phyloP scores from a whole-genome alignment of 495 filamentous ascomycete species.

The Rostrohypoxylon terebratum region DNA sequence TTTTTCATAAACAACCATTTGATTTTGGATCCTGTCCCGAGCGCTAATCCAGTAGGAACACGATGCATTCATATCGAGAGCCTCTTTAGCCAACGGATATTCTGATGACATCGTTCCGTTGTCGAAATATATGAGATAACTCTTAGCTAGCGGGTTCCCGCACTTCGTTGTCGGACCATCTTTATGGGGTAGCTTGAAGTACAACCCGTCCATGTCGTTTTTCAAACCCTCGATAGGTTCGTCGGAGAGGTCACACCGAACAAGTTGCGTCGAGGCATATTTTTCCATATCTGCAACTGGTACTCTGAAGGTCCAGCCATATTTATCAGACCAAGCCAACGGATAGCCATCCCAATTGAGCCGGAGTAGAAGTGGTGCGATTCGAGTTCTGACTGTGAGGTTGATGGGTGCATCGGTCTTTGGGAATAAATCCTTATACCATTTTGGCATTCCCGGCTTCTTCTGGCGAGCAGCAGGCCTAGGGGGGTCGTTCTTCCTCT shows the following conservation, averaged over 20 bases:
- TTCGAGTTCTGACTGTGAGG: constrained; percentile 86
- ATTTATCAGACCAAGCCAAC: constrained; percentile 89
- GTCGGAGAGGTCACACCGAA: constrained; percentile 78
- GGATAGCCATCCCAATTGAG: constrained; percentile 91
- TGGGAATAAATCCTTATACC: constrained; percentile 92
- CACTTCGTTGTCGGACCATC: constrained; percentile 90
- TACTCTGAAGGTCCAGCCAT: constrained; percentile 92
- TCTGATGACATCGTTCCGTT: constrained; percentile 87
- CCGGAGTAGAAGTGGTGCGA: constrained; percentile 86
- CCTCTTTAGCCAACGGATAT: constrained; percentile 89
- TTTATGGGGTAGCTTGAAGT: constrained; percentile 96
- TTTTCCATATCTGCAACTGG: constrained; percentile 69
- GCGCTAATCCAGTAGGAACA: constrained; percentile 99
- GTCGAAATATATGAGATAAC: constrained; percentile 91
- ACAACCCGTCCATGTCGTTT: constrained; percentile 73
- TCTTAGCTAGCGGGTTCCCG: constrained; percentile 86
- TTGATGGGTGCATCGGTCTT: constrained; percentile 72
- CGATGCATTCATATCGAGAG: constrained; percentile 96
- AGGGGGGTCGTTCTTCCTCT: constrained; percentile 83
- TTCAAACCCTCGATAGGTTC: constrained; percentile 73
- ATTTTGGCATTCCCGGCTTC: constrained; percentile 91
- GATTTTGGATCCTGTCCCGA: constrained; percentile 87
- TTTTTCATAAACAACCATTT: constrained; percentile 90
- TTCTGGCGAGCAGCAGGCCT: constrained; percentile 86
- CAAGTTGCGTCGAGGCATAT: constrained; percentile 77